phyloP scores from a whole-genome alignment of 1,284 basidiomycete genomes.

The Takashimella tepidaria region DNA sequence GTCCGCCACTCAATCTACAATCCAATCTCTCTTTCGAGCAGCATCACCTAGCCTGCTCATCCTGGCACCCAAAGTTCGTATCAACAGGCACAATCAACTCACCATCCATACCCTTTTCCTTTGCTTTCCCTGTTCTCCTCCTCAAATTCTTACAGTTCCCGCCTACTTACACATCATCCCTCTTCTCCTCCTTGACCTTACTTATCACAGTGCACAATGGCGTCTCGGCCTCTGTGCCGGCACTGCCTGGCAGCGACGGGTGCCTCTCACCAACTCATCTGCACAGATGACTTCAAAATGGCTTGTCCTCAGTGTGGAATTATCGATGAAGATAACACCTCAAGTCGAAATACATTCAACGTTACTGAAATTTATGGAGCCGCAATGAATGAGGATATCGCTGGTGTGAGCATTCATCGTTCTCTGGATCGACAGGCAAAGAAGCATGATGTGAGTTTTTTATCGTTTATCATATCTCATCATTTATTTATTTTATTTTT shows the following conservation, averaged over 20 bases:
- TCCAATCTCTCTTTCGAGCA: neutral
- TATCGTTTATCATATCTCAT: neutral
- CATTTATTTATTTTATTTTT: neutral
- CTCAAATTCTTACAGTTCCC: neutral
- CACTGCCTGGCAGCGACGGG: neutral
- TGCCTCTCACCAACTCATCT: neutral
- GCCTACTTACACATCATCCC: neutral
- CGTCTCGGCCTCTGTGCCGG: neutral
- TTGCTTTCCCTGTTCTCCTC: neutral
- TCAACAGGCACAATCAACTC: neutral
- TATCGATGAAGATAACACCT: slow-evolving; percentile 20
- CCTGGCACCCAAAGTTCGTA: neutral
- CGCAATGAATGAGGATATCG: slow-evolving; percentile 12
- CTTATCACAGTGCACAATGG: neutral
- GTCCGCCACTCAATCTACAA: neutral
- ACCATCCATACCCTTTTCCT: neutral
- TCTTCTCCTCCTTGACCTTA: neutral
- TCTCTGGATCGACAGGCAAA: slow-evolving; percentile 8
- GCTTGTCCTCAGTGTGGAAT: slow-evolving; percentile 26
- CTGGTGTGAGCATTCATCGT: neutral
- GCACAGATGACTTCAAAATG: slow-evolving; percentile 1
- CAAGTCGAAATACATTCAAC: slow-evolving; percentile 9
- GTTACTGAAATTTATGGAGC: slow-evolving; percentile 14
- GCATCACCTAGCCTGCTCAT: neutral
- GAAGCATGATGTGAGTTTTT: slow-evolving; percentile 11